Evolutionary conservation across 345 rosid genomes (phyloP).

Genomic region (Camelina hispida): DNA sequence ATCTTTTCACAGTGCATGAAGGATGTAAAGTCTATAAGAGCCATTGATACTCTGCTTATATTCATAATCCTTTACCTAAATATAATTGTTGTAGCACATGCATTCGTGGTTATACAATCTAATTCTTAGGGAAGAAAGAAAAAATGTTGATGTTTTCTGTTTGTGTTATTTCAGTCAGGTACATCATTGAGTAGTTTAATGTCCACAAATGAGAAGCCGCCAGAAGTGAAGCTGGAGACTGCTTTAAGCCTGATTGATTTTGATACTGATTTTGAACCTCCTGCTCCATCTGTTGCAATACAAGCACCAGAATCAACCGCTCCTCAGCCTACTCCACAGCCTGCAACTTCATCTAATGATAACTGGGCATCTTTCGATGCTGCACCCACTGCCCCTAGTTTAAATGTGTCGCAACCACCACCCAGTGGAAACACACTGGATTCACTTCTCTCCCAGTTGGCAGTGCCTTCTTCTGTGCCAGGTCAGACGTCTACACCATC

Average conservation of each 20-base stretch:
- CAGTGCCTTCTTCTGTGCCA: conserved; percentile 59
- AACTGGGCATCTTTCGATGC: conserved; percentile 48
- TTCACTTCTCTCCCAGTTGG: conserved; percentile 78
- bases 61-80: neutral
- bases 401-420: conserved; percentile 60
- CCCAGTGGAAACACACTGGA: conserved; percentile 64
- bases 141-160: conserved; percentile 23
- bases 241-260: conserved; percentile 89
- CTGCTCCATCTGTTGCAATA: conserved; percentile 45
- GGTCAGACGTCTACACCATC: conserved; percentile 52
- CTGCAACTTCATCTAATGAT: conserved; percentile 38
- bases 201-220: conserved; percentile 59
- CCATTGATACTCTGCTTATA: conserved; percentile 15
- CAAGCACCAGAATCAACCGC: conserved; percentile 51
- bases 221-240: conserved; percentile 69
- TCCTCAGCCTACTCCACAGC: conserved; percentile 50
- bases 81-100: conserved; percentile 5
- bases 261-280: conserved; percentile 81
- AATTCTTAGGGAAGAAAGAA: neutral
- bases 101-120: neutral
- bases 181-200: conserved; percentile 71
- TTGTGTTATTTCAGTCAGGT: conserved; percentile 61
- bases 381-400: conserved; percentile 26
- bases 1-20: conserved; percentile 7
- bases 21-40: conserved; percentile 3